phyloP scores from a whole-genome alignment of 1,139 yeast species.

The Magnusiomyces ingens region DNA sequence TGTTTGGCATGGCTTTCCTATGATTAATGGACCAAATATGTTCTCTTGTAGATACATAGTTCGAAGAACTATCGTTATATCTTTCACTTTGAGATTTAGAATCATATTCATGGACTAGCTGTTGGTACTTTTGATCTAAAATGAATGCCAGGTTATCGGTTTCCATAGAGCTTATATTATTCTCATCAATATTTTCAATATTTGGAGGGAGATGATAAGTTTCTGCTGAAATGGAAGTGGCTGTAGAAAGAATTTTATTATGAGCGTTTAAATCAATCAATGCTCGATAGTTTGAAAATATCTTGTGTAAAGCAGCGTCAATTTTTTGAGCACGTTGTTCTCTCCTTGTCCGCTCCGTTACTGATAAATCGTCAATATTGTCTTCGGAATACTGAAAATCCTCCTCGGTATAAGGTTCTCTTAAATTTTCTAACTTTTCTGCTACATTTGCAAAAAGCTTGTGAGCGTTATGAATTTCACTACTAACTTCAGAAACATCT shows the following conservation, averaged over 20 bases:
- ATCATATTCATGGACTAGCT: not conserved
- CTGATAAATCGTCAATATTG: not conserved
- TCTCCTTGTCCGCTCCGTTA: not conserved
- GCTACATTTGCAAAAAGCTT: not conserved
- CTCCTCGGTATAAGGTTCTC: not conserved
- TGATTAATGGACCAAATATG: slow-evolving; percentile 21
- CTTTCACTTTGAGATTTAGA: slow-evolving; percentile 3
- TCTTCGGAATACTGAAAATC: not conserved
- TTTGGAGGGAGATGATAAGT: not conserved
- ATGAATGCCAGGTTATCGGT: slow-evolving; percentile 1
- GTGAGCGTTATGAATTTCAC: not conserved
- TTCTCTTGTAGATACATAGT: slow-evolving; percentile 8
- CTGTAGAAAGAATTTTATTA: not conserved
- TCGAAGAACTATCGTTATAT: slow-evolving; percentile 5
- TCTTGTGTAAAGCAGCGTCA: not conserved
- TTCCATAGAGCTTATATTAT: not conserved
- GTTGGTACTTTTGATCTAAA: not conserved
- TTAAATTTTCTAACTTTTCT: not conserved
- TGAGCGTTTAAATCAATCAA: not conserved
- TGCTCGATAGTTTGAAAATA: not conserved
- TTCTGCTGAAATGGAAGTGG: not conserved
- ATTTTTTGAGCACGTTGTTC: not conserved
- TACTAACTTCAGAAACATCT: not conserved
- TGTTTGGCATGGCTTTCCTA: slow-evolving; percentile 20
- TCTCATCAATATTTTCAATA: slow-evolving; percentile 1